These are phyloP conservation scores for Nannizzia gypsea DNA, from an alignment of 2,329 filamentous ascomycete species.

Conservation along the genomic window DNA sequence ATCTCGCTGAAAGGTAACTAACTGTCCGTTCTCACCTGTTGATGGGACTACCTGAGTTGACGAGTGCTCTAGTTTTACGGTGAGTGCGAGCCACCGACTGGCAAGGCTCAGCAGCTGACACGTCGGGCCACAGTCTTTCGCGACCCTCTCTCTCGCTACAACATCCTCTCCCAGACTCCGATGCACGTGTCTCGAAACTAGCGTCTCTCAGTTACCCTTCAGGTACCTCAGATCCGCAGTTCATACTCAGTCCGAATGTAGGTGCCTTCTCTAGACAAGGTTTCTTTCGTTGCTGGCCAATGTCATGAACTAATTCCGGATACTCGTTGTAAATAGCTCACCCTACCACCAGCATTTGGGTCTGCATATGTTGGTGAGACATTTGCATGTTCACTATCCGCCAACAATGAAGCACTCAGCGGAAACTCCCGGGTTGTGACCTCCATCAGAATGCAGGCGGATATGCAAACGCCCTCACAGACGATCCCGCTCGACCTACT, in stretches of 20 bases:
- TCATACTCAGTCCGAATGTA: constrained; percentile 46
- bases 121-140: constrained; percentile 51
- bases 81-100: constrained; percentile 16
- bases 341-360: constrained; percentile 80
- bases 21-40: constrained; percentile 7
- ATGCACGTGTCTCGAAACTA: constrained; percentile 42
- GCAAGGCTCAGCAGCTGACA: neutral
- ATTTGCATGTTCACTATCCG: constrained; percentile 87
- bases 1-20: constrained; percentile 58
- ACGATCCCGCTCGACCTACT: constrained; percentile 51
- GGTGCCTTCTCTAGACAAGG: constrained; percentile 9
- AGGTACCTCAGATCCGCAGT: constrained; percentile 36
- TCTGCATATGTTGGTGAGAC: constrained; percentile 92
- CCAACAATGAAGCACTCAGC: constrained; percentile 66
- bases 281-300: constrained; percentile 4
- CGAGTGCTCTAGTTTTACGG: constrained; percentile 25
- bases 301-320: neutral
- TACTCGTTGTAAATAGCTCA: constrained; percentile 41
- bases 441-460: constrained; percentile 71
- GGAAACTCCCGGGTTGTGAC: constrained; percentile 44
- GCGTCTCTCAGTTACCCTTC: constrained; percentile 65
- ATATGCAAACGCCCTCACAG: constrained; percentile 86
- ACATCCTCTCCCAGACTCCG: constrained; percentile 34
- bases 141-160: constrained; percentile 45
- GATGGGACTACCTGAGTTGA: constrained; percentile 16